A percentile compares a stretch with the other conserved stretches of the same genome.
Conservation (phyloP, 2,329 filamentous ascomycete genomes). For the Diplodia sapinea region DNA sequence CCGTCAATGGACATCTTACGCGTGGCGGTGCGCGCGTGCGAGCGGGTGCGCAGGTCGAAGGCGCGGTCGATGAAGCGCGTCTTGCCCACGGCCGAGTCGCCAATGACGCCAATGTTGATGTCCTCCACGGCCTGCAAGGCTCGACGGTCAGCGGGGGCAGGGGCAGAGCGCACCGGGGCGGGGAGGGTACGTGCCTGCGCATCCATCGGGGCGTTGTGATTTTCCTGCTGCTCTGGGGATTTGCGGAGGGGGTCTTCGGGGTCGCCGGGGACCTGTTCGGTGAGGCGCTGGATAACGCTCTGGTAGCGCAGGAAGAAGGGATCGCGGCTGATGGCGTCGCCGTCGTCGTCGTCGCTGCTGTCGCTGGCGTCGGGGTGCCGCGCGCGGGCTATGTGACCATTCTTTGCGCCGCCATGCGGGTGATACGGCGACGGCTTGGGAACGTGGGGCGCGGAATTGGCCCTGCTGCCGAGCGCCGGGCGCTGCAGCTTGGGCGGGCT, state of each 20-base stretch:
- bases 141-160: constrained; percentile 33
- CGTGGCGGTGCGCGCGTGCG: constrained; percentile 33
- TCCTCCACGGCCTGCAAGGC: constrained; percentile 49
- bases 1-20: constrained; percentile 65
- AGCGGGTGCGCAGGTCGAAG: constrained; percentile 52
- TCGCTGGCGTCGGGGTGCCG: constrained; percentile 39
- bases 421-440: constrained; percentile 35
- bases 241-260: constrained; percentile 9
- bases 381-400: constrained; percentile 30
- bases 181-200: constrained; percentile 25
- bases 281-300: constrained; percentile 33
- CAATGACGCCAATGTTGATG: constrained; percentile 65
- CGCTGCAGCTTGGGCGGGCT: constrained; percentile 17
- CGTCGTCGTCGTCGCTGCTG: constrained; percentile 24
- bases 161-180: constrained; percentile 13
- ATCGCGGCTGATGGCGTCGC: constrained; percentile 46
- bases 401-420: constrained; percentile 27
- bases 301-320: constrained; percentile 52
- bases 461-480: constrained; percentile 31
- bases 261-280: constrained; percentile 35
- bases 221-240: constrained; percentile 30
- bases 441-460: constrained; percentile 46
- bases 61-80: constrained; percentile 64
- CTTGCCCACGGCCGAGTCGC: constrained; percentile 62
- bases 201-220: constrained; percentile 31